Base-by-base conservation (phyloP, 164 flowering plant genomes). In the Litsea cubeba region DNA sequence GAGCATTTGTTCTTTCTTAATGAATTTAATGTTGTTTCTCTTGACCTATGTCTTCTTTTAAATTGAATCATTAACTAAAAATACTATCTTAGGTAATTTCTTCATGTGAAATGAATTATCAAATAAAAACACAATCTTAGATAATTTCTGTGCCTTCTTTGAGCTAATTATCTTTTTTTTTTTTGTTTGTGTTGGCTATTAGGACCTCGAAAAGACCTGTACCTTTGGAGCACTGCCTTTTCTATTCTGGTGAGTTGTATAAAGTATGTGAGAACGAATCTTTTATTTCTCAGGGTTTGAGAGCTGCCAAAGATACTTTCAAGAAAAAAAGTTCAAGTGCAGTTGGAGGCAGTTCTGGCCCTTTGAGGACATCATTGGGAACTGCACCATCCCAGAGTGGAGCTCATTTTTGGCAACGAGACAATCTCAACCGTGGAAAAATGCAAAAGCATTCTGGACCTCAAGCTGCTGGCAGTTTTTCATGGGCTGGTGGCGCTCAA, bases 121-220 rank as follows among this genome's bases (percentile, higher is more conserved):
- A 7, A 40, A 7, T 40, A 40, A 40, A 40, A 40, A 40, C 2
- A 7, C 46, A 8, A 8, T 40, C 46, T 40, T 40, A 40, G 46
- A 40, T 40, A 40, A 40, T 40, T 40, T 40, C 10, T 8, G 8
- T 11, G 11, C 2, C 8, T 40, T 40, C 60, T 20, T 54, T 18
- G n/a, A 14, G n/a, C n/a, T 54, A 54, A 15, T 54, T 54, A 14
- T 26, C 46, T n/a, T 69, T 14, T 18, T 22, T 18, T 22, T 32
- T 51, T 54, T 60, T 65, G 57, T 51, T 18, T 72, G 32, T 78
- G n/a, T 76, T 74, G 68, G 28, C 73, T 76, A 46, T 69, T 88
- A 96, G 99, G 88, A 96, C 99, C 18, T 88, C 90, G 6, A 89
- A 86, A 86, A 88, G 99, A 81, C 99, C 99, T 60, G 99, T 96